These are phyloP conservation scores for Sporothrix inflata DNA, from an alignment of 2,329 filamentous ascomycete genomes.

Conservation along the genomic window DNA sequence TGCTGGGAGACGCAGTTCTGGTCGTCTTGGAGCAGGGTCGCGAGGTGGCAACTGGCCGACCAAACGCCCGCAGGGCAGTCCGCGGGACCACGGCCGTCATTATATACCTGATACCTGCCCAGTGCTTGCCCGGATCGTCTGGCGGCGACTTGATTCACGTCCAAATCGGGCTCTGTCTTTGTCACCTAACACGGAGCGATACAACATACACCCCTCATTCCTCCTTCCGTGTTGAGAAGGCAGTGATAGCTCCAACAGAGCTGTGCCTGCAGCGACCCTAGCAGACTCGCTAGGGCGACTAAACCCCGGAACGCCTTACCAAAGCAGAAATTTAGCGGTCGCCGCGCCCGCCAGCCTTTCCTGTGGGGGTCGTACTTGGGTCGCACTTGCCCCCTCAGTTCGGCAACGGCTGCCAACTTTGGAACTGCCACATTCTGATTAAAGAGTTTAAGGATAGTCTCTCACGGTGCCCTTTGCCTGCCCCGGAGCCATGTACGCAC, in stretches of 20 bases:
- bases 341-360: background rate
- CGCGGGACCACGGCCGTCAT: background rate
- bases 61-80: background rate
- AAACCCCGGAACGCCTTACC: background rate
- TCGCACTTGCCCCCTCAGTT: conserved; percentile 1
- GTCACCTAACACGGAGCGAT: background rate
- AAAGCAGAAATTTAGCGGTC: background rate
- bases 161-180: background rate
- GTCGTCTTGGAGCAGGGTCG: background rate
- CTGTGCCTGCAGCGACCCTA: background rate
- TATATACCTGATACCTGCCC: background rate
- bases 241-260: background rate
- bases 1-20: background rate
- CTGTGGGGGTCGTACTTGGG: background rate
- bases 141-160: background rate
- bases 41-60: conserved; percentile 5
- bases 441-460: background rate
- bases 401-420: background rate
- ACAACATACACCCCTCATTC: background rate
- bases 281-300: background rate
- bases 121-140: background rate
- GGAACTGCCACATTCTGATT: background rate
- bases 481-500: background rate
- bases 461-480: background rate
- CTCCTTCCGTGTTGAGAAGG: background rate